Base-by-base conservation (phyloP, 2,329 filamentous ascomycete species). In the Fusarium cicatricum region DNA sequence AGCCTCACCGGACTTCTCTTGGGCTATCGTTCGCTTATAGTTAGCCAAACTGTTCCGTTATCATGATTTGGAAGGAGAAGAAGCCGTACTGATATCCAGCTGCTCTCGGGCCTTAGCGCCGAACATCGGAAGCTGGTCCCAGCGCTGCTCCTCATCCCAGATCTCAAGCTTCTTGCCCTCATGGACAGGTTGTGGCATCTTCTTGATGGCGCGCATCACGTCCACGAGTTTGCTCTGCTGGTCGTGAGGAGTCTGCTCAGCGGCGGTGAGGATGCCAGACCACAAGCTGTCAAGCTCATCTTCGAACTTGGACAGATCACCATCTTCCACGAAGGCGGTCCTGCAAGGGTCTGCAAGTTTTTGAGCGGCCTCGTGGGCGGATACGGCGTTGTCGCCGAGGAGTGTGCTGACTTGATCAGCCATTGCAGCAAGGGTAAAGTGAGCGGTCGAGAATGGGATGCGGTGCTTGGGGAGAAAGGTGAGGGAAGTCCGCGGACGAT, bases 221-320 rank as follows among this genome's bases (percentile, higher is more conserved):
- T 60, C 52, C 26, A 66, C 64, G 34, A 67, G 55, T 39, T 63
- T 65, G 26, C 42, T 55, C 41, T 66, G 64, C 51, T 62, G 43
- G 37, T 52, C 50, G n/a, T 64, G 58, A 10, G 64, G 45, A 36
- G 50, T 67, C 42, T 67, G 39, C 48, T 65, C 50, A 15, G 58
- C 64, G 21, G 55, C 58, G 40, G 41, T 54, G 40, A 66, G 47
- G 17, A 66, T 21, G 9, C n/a, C 41, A 2, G 34, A 46, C 64
- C 64, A 66, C 6, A 67, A 17, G 5, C 15, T 4, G 12, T 58
- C 5, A 16, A 66, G 53, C 17, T 61, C 37, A 2, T 55, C 23
- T 16, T 66, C 61, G 5, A 57, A n/a, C 4, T 52, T 58, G 3
- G 39, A 37, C 38, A 55, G 17, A 17, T 63, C 47, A 11, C 54